Conservation (phyloP, 345 rosid genomes). For the Eucalyptus leucophloia region DNA sequence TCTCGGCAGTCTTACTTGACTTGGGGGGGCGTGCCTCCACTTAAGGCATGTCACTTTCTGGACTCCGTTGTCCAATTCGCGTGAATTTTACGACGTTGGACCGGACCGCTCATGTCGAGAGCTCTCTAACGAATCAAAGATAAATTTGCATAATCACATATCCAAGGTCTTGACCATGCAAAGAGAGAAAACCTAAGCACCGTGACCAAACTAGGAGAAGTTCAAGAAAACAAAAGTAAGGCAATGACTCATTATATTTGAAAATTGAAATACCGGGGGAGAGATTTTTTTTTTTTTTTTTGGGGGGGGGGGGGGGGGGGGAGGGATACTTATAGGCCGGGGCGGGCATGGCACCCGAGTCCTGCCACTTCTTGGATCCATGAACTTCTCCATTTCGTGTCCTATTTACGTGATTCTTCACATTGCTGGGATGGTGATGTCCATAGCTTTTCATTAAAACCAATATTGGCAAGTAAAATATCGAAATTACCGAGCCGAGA, state of each 20-base stretch:
- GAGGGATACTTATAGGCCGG: not conserved
- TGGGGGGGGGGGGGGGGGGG: no score
- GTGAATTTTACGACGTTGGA: not conserved
- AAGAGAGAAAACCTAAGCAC: not conserved
- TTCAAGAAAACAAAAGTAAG: not conserved
- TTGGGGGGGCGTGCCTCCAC: not conserved
- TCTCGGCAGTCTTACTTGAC: not conserved
- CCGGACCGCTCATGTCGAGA: not conserved
- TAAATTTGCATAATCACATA: not conserved
- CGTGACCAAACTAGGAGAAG: not conserved
- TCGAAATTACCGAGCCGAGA: not conserved
- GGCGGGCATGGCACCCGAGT: not conserved
- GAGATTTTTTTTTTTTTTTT: no score
- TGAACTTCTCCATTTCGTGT: not conserved
- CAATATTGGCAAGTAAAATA: not conserved
- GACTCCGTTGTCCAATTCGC: not conserved
- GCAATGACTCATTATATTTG: not conserved
- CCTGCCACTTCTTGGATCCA: not conserved
- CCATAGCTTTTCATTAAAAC: not conserved
- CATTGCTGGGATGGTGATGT: not conserved
- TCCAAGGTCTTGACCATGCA: not conserved
- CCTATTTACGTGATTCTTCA: not conserved
- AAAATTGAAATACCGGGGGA: not conserved
- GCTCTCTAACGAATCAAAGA: not conserved
- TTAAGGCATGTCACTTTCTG: not conserved